Base-by-base conservation (phyloP, 2,329 filamentous ascomycete genomes). In the Penicillium sp. region DNA sequence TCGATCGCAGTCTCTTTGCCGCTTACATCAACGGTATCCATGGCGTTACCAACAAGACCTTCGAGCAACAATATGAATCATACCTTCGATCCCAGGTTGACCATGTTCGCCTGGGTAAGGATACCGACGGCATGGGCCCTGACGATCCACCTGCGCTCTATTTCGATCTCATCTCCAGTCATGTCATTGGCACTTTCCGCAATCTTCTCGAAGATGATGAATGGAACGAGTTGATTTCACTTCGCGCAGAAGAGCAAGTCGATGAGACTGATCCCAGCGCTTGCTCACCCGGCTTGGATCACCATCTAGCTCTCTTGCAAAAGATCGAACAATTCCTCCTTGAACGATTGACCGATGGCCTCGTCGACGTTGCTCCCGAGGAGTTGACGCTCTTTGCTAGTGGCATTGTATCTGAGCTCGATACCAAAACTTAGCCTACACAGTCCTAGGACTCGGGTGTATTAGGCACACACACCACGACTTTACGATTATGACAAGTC, bases 11-110 rank as follows among this genome's bases (percentile, higher is more conserved):
- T 27, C 61, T 75, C 5, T 75, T 77, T 48, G 59, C 69, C 22
- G 74, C 73, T 10, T 75, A 74, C 57, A 72, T 77, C 60, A 76
- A 76, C 45, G 74, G 73, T 14, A 71, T 77, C n/a, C 69, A 71
- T 32, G 73, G 69, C 2, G 67, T 73, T 34, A 56, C 65, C 14
- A 63, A 68, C 27, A 57, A 61, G n/a, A 62, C 38, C 10, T 40
- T 16, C n/a, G 38, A 40, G 38, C 5, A 40, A 21, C 38, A 67
- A 42, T 75, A 75, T 55, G 68, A 67, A 49, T 50, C 60, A 2
- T 67, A 68, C 36, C 63, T 76, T 38, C 68, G 65, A 43, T 60
- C 62, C 18, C 71, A 67, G 53, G 70, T 68, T 3, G 65, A 68
- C 45, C 69, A 72, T 41, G 68, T 74, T 50, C 66, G 64, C 48